These are phyloP conservation scores for Dimocarpus longan DNA, from an alignment of 345 rosid species.

Conservation along the genomic window DNA sequence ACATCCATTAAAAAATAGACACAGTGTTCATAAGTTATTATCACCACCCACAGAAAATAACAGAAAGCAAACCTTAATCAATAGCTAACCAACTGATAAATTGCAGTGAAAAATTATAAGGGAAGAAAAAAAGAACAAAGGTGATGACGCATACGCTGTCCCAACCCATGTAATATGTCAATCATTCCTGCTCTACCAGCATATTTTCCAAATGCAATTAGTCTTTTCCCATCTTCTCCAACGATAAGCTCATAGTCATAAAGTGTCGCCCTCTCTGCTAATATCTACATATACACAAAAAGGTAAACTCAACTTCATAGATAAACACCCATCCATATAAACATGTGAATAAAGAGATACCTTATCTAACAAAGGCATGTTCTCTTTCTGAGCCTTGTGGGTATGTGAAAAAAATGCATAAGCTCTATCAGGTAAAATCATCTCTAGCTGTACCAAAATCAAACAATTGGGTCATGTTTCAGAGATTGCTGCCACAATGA, in stretches of 20 bases:
- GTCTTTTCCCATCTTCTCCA: conserved; percentile 59
- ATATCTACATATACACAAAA: conserved; percentile 40
- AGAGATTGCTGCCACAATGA: background rate
- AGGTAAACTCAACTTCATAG: background rate
- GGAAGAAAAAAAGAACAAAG: conserved; percentile 9
- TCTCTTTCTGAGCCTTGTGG: conserved; percentile 62
- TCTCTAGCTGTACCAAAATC: conserved; percentile 41
- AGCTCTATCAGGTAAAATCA: conserved; percentile 54
- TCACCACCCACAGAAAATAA: background rate
- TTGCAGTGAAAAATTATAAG: background rate
- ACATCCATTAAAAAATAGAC: background rate
- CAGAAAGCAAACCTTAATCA: background rate
- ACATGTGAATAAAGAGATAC: conserved; percentile 22
- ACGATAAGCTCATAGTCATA: conserved; percentile 89
- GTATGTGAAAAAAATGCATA: conserved; percentile 68
- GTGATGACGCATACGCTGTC: conserved; percentile 61
- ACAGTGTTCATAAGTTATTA: background rate
- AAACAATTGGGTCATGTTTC: background rate
- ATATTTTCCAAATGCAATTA: conserved; percentile 84
- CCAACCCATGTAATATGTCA: conserved; percentile 79
- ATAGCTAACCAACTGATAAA: background rate
- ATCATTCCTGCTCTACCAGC: conserved; percentile 95
- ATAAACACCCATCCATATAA: background rate
- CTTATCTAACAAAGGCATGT: conserved; percentile 62
- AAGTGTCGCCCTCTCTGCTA: conserved; percentile 47